These are phyloP conservation scores for Yarrowia porcina DNA, from an alignment of 805 yeast genomes.

Conservation along the genomic window DNA sequence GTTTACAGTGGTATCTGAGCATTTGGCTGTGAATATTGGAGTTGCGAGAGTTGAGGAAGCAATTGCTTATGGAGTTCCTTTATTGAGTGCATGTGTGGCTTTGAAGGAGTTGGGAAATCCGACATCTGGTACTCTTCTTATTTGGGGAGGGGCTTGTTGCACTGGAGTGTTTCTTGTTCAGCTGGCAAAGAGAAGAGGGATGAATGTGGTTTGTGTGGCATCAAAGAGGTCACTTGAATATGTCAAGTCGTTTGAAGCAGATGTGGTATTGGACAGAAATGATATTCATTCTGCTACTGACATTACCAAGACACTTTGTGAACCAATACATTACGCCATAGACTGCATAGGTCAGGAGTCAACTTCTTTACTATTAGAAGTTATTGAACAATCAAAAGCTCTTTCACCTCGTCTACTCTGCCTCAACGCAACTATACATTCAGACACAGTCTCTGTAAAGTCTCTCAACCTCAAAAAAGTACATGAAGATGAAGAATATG, in stretches of 20 bases:
- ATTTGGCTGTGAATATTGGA: background rate
- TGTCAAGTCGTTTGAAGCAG: conserved; percentile 15
- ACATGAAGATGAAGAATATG: background rate
- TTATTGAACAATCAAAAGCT: background rate
- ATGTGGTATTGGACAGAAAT: background rate
- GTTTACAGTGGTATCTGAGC: background rate
- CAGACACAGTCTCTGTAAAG: background rate
- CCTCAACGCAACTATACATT: background rate
- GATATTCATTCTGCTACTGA: background rate
- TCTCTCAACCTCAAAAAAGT: background rate
- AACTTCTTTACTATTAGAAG: background rate
- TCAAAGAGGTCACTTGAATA: background rate
- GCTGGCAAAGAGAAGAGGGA: background rate
- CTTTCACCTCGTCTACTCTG: background rate
- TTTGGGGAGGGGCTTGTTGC: conserved; percentile 19
- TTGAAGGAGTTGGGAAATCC: background rate
- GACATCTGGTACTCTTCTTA: background rate
- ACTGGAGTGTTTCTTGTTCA: conserved; percentile 6
- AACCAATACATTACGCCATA: background rate
- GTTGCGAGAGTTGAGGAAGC: background rate
- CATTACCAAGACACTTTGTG: background rate
- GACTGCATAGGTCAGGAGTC: background rate
- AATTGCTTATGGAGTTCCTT: background rate
- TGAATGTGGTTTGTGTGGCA: background rate
- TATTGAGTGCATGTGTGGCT: background rate